A percentile compares a stretch with the other conserved stretches of the same genome.
These are phyloP conservation scores for Capronia coronata DNA, from an alignment of 2,329 filamentous ascomycete genomes.

Conservation along the genomic window DNA sequence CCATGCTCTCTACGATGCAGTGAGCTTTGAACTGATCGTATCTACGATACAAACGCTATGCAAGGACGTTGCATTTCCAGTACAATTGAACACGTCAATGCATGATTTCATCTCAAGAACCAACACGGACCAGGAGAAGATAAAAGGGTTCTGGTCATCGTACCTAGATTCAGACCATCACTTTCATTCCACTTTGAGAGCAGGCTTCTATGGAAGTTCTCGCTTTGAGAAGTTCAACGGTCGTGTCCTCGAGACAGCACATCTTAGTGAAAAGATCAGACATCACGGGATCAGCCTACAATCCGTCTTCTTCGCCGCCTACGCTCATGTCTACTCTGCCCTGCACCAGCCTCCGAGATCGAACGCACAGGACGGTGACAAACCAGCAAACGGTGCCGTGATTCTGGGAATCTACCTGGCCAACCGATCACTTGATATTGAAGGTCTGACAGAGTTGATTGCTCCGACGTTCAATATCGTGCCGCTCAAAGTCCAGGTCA, in stretches of 20 bases:
- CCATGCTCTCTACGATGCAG: conserved; percentile 81
- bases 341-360: conserved; percentile 27
- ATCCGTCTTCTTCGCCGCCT: conserved; percentile 66
- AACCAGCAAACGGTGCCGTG: conserved; percentile 35
- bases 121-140: conserved; percentile 4
- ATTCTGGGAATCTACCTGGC: conserved; percentile 77
- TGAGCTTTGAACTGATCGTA: conserved; percentile 64
- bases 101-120: conserved; percentile 10
- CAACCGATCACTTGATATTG: conserved; percentile 56
- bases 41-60: conserved; percentile 45
- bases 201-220: conserved; percentile 13
- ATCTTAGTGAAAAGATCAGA: conserved; percentile 40
- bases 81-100: conserved; percentile 29
- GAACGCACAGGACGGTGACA: not conserved
- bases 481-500: conserved; percentile 55
- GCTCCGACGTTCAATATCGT: conserved; percentile 75
- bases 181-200: not conserved
- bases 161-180: conserved; percentile 33
- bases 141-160: conserved; percentile 39
- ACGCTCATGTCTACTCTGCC: conserved; percentile 50
- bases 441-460: conserved; percentile 45
- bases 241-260: conserved; percentile 36
- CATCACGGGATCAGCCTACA: conserved; percentile 60
- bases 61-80: conserved; percentile 27
- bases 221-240: conserved; percentile 46